Evolutionary conservation across 75 land plant genomes (phyloP).

Genomic region (Chamaecyparis obtusa): DNA sequence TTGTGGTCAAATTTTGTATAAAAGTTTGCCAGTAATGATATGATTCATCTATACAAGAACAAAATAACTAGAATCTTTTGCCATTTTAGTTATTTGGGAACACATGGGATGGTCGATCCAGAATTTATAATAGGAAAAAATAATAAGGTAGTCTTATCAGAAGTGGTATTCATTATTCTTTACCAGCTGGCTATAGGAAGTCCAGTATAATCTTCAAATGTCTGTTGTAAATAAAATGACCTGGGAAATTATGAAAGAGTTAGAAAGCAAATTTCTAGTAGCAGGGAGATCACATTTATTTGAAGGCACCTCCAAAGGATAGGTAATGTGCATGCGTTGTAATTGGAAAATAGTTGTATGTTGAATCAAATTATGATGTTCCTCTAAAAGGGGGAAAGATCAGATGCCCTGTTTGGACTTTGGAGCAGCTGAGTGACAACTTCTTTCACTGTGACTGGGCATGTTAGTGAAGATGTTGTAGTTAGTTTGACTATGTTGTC

Average conservation of each 20-base stretch:
- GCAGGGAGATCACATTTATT: too few relatives aligned
- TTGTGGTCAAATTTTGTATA: constrained; percentile 3
- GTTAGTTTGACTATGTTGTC: too few relatives aligned
- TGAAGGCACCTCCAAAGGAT: too few relatives aligned
- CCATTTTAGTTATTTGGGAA: neutral
- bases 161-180: neutral
- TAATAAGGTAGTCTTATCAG: neutral
- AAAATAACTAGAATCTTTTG: neutral
- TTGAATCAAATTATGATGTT: too few relatives aligned
- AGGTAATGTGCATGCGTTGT: too few relatives aligned
- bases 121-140: neutral
- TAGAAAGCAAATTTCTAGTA: too few relatives aligned
- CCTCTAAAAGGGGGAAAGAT: too few relatives aligned
- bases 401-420: too few relatives aligned
- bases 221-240: neutral
- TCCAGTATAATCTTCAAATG: neutral
- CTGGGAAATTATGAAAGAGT: neutral
- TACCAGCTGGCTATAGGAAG: neutral
- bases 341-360: too few relatives aligned
- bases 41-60: neutral
- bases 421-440: too few relatives aligned
- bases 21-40: constrained; percentile 1
- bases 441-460: too few relatives aligned
- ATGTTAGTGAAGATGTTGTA: too few relatives aligned
- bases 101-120: neutral